Evolutionary conservation across 345 rosid species (phyloP), one percentile per base, ranked within the genome.

Genomic region (Diplotaxis tenuifolia): DNA sequence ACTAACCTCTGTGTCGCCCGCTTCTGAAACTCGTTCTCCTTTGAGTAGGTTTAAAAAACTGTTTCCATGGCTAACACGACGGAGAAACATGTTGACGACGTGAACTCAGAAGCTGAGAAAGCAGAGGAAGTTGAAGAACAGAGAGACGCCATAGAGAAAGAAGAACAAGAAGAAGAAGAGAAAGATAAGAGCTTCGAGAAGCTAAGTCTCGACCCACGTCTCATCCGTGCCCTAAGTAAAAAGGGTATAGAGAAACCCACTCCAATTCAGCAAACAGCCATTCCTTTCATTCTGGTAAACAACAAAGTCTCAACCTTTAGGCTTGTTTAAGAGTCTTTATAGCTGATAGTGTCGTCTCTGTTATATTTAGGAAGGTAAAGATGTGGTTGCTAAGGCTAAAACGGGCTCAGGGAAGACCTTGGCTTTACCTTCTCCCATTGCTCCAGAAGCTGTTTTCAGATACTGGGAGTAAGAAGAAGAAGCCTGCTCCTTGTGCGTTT

Each of bases 401-500:
- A 94, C 96, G 0, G 97, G 97, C 4, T 91, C 93, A 0, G 97
- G 98, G 8, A 94, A 91, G 82, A 91, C 98, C 5, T 79, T 91
- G 21, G 97, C 97, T 3, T n/a, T 94, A 94, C 71, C 82, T 91
- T 31, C 83, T 91, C 2, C 97, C 96, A 54, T 65, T 94, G 83
- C 96, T 91, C 32, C 98, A 94, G 65, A 94, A 83, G 85, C 87
- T 94, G 16, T 83, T 91, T 38, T 32, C 84, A 9, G 82, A 65
- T 25, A 78, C 84, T 2, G 80, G 80, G 31, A 78, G 72, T 11
- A 89, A 79, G 73, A 65, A 74, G 57, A 88, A 75, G 57, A 88
- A 85, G 82, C 77, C 64, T 73, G 88, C 96, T 57, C 96, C 96
- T 4, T 84, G 86, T 9, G 96, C 92, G 0, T 84, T 94, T 56